These are phyloP conservation scores for Cercophora sp. DNA, from an alignment of 495 filamentous ascomycete species.

Conservation along the genomic window DNA sequence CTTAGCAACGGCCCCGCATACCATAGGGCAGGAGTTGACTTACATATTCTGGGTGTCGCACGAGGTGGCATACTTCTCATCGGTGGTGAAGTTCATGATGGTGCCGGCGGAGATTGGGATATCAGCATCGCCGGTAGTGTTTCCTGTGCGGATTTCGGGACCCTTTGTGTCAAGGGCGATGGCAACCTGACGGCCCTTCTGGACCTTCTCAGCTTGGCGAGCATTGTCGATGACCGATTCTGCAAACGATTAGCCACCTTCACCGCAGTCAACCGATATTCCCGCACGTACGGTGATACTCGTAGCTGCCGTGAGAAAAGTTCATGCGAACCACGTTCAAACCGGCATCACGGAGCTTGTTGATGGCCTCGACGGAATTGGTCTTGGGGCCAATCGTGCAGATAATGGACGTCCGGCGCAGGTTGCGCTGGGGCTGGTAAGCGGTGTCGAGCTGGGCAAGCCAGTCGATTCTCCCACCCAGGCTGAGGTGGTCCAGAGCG, in stretches of 20 bases:
- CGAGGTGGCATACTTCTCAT: conserved; percentile 83
- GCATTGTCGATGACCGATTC: conserved; percentile 94
- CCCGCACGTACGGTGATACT: conserved; percentile 44
- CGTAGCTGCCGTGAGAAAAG: conserved; percentile 96
- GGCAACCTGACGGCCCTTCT: conserved; percentile 81
- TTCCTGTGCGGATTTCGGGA: conserved; percentile 95
- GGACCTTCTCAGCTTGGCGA: conserved; percentile 70
- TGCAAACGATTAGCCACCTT: too few relatives aligned
- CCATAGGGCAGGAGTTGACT: conserved; percentile 32
- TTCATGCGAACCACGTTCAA: conserved; percentile 98
- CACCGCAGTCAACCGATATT: too few relatives aligned
- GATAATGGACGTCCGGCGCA: conserved; percentile 96
- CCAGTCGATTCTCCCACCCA: conserved; percentile 88
- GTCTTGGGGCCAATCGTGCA: conserved; percentile 99
- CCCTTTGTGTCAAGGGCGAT: conserved; percentile 99
- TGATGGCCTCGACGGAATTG: conserved; percentile 95
- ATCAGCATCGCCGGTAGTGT: conserved; percentile 79
- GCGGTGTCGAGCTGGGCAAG: conserved; percentile 72
- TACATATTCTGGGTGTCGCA: conserved; percentile 93
- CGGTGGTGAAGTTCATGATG: conserved; percentile 91
- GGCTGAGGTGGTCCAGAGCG: conserved; percentile 73
- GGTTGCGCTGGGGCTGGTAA: conserved; percentile 75
- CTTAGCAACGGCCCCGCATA: too few relatives aligned
- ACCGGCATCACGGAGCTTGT: conserved; percentile 80
- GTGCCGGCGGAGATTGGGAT: conserved; percentile 78